A percentile compares a stretch with the other conserved stretches of the same genome.
Conservation (phyloP, 306 rosid species). For the Citrullus colocynthis region DNA sequence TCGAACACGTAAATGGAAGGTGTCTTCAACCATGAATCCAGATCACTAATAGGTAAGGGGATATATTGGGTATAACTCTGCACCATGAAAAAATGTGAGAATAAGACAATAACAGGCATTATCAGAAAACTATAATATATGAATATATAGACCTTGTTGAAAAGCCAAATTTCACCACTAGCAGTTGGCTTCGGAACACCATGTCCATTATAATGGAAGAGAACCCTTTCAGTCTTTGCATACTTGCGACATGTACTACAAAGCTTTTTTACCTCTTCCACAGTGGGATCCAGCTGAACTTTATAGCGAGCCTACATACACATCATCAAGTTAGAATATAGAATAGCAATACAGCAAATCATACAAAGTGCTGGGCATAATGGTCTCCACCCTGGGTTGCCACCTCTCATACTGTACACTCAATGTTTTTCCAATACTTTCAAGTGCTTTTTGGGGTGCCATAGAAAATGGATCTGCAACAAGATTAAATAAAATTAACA, state of each 20-base stretch:
- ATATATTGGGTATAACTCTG: constrained; percentile 98
- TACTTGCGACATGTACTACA: constrained; percentile 73
- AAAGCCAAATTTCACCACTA: constrained; percentile 98
- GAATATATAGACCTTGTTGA: constrained; percentile 60
- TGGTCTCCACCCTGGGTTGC: constrained; percentile 79
- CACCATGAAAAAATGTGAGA: constrained; percentile 16
- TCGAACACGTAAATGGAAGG: constrained; percentile 97
- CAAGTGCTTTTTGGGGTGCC: constrained; percentile 93
- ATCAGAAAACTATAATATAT: neutral
- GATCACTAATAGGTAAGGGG: constrained; percentile 79
- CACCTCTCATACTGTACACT: constrained; percentile 90
- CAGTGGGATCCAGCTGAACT: constrained; percentile 88
- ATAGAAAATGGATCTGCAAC: constrained; percentile 84
- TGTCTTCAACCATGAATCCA: constrained; percentile 97
- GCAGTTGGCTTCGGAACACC: constrained; percentile 98
- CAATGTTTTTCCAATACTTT: constrained; percentile 78
- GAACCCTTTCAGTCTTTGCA: constrained; percentile 89
- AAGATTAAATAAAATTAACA: constrained; percentile 7
- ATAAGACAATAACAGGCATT: neutral
- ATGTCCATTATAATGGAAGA: constrained; percentile 97
- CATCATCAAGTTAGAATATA: constrained; percentile 19
- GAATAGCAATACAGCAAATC: constrained; percentile 10
- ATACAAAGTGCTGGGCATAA: constrained; percentile 7
- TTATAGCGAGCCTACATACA: constrained; percentile 74
- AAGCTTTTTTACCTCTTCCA: constrained; percentile 97